Percentiles rank a stretch among this genome's conserved stretches.
These are phyloP conservation scores for Termitomyces sp. DNA, from an alignment of 768 basidiomycete genomes.

Conservation along the genomic window DNA sequence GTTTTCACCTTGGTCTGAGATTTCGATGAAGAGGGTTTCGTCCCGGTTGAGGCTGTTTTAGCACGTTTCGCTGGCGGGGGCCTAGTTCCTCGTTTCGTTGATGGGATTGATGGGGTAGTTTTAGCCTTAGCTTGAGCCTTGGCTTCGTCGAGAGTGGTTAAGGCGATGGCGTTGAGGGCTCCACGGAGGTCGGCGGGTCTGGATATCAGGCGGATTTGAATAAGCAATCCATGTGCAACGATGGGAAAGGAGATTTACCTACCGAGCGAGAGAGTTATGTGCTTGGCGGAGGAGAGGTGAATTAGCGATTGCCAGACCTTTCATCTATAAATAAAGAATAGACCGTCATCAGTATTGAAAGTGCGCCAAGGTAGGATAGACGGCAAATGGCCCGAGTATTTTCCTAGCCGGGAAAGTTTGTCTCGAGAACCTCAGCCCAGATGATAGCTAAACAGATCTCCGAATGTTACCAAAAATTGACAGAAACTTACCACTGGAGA, in stretches of 20 bases:
- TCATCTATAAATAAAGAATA: constrained; percentile 38
- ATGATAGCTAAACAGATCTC: not conserved
- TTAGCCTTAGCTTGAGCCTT: constrained; percentile 35
- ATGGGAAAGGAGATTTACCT: constrained; percentile 12
- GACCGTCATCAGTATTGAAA: not conserved
- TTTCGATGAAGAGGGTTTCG: constrained; percentile 12
- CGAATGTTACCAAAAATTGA: constrained; percentile 2
- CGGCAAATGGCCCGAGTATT: too few relatives aligned
- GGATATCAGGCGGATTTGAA: not conserved
- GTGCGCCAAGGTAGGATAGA: not conserved
- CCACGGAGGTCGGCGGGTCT: constrained; percentile 59
- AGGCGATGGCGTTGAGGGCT: constrained; percentile 39
- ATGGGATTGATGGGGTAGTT: constrained; percentile 6
- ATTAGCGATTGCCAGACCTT: constrained; percentile 57
- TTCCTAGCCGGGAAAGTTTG: not conserved
- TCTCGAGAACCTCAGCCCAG: not conserved
- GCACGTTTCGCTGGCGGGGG: constrained; percentile 34
- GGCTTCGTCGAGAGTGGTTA: constrained; percentile 36
- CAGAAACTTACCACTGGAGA: constrained; percentile 44
- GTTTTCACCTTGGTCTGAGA: constrained; percentile 15
- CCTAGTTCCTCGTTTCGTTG: constrained; percentile 19
- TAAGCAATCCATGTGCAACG: not conserved
- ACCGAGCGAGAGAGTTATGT: constrained; percentile 61
- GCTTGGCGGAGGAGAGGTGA: constrained; percentile 46
- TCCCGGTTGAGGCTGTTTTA: constrained; percentile 15